Evolutionary conservation across 2,329 filamentous ascomycete genomes (phyloP).

Genomic region (Aspergillus viridinutans): DNA sequence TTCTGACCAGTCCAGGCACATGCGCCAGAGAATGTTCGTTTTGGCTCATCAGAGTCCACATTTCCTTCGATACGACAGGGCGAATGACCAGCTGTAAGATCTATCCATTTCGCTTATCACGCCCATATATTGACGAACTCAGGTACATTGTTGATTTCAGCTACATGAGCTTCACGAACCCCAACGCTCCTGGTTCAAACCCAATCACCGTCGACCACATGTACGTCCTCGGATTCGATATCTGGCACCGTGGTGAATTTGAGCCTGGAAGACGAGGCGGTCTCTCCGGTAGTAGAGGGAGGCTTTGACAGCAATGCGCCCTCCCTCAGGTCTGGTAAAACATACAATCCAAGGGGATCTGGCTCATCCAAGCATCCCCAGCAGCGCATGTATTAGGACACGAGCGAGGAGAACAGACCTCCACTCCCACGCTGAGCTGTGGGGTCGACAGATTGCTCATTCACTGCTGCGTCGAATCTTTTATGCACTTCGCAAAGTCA

Average conservation of each 20-base stretch:
- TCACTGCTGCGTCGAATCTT: no score
- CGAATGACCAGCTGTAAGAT: neutral
- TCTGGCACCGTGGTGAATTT: neutral
- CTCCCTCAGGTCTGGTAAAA: no score
- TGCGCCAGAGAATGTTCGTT: neutral
- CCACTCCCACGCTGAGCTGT: no score
- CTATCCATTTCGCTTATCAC: no score
- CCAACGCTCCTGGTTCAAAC: neutral
- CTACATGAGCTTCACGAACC: neutral
- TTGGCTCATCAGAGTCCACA: neutral
- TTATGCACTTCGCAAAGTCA: no score
- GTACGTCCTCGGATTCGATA: neutral
- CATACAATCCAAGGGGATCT: no score
- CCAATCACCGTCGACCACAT: neutral
- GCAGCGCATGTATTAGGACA: no score
- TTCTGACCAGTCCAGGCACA: neutral
- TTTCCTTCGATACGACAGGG: neutral
- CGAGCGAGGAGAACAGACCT: no score
- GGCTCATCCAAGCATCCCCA: no score
- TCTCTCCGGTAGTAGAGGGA: neutral
- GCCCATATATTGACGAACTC: neutral
- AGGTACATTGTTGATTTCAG: neutral
- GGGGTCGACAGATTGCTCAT: no score
- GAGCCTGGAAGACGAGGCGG: neutral
- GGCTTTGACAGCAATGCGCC: no score